Conservation (phyloP, 1,139 yeast genomes). For the Sugiyamaella sp. region DNA sequence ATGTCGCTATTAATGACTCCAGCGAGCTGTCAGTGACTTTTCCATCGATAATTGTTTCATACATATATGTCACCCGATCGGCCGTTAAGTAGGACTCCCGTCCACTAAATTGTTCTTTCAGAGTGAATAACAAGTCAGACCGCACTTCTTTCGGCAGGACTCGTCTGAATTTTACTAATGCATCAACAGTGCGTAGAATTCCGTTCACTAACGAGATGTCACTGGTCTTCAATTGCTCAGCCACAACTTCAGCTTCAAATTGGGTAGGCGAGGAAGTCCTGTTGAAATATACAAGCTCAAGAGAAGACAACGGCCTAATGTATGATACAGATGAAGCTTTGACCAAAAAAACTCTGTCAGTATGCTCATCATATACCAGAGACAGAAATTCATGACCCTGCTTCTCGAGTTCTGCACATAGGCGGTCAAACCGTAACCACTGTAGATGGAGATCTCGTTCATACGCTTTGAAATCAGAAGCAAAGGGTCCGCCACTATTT, state of each 20-base stretch:
- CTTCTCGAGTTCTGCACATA: constrained; percentile 68
- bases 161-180: constrained; percentile 26
- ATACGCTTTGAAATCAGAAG: constrained; percentile 33
- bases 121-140: constrained; percentile 21
- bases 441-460: constrained; percentile 43
- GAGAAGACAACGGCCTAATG: constrained; percentile 29
- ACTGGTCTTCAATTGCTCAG: constrained; percentile 12
- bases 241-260: constrained; percentile 18
- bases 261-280: constrained; percentile 29
- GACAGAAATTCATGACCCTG: constrained; percentile 59
- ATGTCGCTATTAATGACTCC: constrained; percentile 29
- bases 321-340: constrained; percentile 33
- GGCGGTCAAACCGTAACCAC: constrained; percentile 63
- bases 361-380: constrained; percentile 37
- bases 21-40: constrained; percentile 28
- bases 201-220: constrained; percentile 22
- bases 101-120: constrained; percentile 26
- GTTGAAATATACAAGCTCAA: constrained; percentile 34
- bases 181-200: constrained; percentile 27
- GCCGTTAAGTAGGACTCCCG: constrained; percentile 29
- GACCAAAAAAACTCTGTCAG: constrained; percentile 26
- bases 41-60: constrained; percentile 26
- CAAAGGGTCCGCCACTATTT: constrained; percentile 10
- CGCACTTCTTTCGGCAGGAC: constrained; percentile 23
- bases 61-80: constrained; percentile 30